Base-by-base conservation (phyloP, 2,329 filamentous ascomycete species). In the Colletotrichum sp. region DNA sequence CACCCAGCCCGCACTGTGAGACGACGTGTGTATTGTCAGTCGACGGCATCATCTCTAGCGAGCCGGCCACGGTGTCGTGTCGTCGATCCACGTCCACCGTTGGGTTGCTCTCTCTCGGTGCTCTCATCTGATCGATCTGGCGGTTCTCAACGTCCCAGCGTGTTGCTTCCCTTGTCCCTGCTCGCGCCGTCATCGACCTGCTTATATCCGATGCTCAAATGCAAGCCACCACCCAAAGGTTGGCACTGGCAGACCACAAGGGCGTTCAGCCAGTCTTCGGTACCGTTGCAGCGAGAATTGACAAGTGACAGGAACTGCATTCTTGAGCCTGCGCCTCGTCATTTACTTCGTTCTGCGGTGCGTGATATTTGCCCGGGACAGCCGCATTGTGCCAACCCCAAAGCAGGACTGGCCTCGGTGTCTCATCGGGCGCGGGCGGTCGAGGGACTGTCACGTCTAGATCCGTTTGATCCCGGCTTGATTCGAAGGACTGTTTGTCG, bases 291-390 rank as follows among this genome's bases (percentile, higher is more conserved):
- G 13, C 8, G 39, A 71, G 68, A 76, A 22, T 64, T 59, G 70
- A 73, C 73, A 76, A 76, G 69, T 73, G 73, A 73, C 70, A 55
- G 49, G 22, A 34, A 34, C 39, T 72, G 52, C 52, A 72, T 62
- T 69, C 59, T 29, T 49, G 32, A 64, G 22, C 44, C 44, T 71
- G 62, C 72, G 65, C 63, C 69, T 72, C 69, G 63, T 68, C 69
- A 61, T 75, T 68, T 57, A 39, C 55, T 32, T 30, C 13, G 25
- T 49, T 22, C 29, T 34, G 30, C 15, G 52, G 34, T 52, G 62
- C 9, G 27, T 19, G 44, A 44, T 62, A 69, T 72, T 66, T 36
- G 71, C 69, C 55, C 52, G 71, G 67, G 64, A 36, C 71, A 62
- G 32, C 64, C 52, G 55, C 49, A 11, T n/a, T 7, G 16, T 34